phyloP scores from a whole-genome alignment of 2,329 filamentous ascomycete species.

The Rhynchosporium graminicola region DNA sequence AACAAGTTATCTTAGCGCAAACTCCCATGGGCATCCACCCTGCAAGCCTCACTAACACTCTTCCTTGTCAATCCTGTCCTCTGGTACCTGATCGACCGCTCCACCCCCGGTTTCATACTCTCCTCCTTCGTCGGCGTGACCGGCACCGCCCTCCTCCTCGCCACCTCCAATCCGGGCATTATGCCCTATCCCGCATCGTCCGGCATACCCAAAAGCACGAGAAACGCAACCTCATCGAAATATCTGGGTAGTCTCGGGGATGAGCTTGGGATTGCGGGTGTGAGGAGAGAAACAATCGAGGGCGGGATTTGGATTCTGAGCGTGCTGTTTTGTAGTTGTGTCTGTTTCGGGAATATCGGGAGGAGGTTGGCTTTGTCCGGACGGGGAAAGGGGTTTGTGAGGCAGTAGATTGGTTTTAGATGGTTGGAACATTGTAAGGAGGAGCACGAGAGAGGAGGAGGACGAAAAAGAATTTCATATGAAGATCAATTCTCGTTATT shows the following conservation, averaged over 20 bases:
- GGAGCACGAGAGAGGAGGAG: not conserved
- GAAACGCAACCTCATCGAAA: slow-evolving; percentile 22
- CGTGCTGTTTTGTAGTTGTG: slow-evolving; percentile 89
- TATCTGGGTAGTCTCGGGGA: slow-evolving; percentile 18
- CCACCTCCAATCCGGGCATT: slow-evolving; percentile 70
- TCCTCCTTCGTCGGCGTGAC: slow-evolving; percentile 71
- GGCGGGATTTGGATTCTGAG: slow-evolving; percentile 87
- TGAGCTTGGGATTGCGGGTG: slow-evolving; percentile 51
- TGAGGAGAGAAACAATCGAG: slow-evolving; percentile 65
- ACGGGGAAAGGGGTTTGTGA: not conserved
- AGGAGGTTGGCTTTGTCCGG: slow-evolving; percentile 61
- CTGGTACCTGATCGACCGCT: slow-evolving; percentile 96
- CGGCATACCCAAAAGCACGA: slow-evolving; percentile 19
- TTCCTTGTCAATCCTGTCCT: slow-evolving; percentile 89
- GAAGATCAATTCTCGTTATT: not conserved
- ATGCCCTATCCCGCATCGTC: slow-evolving; percentile 64
- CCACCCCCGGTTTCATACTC: slow-evolving; percentile 78
- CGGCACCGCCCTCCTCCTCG: slow-evolving; percentile 73
- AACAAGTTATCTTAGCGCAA: slow-evolving; percentile 61
- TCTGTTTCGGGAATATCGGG: slow-evolving; percentile 96
- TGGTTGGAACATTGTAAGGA: too few relatives aligned
- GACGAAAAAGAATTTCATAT: not conserved
- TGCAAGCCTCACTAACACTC: slow-evolving; percentile 89
- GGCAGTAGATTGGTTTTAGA: not conserved
- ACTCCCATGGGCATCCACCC: slow-evolving; percentile 88